Base-by-base conservation (phyloP, 2,329 filamentous ascomycete species). In the Botryotinia narcissicola region DNA sequence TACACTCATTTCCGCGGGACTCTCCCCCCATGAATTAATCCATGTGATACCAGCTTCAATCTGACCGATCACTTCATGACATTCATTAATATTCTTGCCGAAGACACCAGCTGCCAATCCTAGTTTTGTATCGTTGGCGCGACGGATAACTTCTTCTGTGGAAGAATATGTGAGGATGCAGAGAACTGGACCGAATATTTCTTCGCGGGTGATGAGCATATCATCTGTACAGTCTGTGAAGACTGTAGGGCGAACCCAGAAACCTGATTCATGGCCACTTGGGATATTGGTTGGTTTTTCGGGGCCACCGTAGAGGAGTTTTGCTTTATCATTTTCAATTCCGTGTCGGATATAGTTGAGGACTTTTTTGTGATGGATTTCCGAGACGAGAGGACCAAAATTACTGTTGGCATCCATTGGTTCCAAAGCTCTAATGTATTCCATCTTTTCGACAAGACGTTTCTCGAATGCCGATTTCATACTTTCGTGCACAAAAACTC, bases 11-110 rank as follows among this genome's bases (percentile, higher is more conserved):
- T 97, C 94, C 0, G 94, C 93, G 0, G 94, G 94, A 67, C 88
- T 91, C 84, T 97, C 94, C n/a, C 94, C 94, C 94, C 94, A 97
- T 0, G 93, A 94, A 82, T 97, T 97, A 70, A 97, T 87, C 94
- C 94, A 97, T 1, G 93, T 97, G 79, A 97, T 97, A 48, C 94
- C 94, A 0, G 93, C 93, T 80, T 97, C 87, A 8, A 97, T 84
- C 79, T 89, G 86, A 37, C 88, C 86, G 60, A 95, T 86, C 1
- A 95, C 88, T 61, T 88, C 85, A 79, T 97, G 93, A 72, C 92
- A 94, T 66, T 87, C 80, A 78, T 93, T 91, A 70, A 97, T 82
- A 77, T 97, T 89, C 74, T 88, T 88, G 0, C 93, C 93, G 77
- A 97, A 95, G 1, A 97, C 92, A 32, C 94, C 94, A 0, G 93